Evolutionary conservation across 768 basidiomycete genomes (phyloP), one percentile per base, ranked within the genome.

Genomic region (Paxillus rubicundulus): DNA sequence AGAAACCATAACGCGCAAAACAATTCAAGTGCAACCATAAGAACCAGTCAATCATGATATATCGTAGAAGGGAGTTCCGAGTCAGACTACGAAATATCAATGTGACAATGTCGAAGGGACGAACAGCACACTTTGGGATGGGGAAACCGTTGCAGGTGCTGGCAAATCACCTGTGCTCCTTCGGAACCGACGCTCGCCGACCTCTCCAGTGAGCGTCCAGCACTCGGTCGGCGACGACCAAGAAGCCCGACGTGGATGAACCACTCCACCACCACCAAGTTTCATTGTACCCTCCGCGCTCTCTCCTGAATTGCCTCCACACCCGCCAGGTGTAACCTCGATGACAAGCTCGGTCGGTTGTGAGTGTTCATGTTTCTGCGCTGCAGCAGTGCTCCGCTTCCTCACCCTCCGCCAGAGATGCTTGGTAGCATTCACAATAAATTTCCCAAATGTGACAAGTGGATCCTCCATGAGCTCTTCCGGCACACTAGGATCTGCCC

Each of bases 101-200:
- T 18, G 6, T 24, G 24, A 2, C 24, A 24, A 9, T 24, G 21
- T 17, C 17, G 36, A 33, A 41, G 12, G 20, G 17, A 36, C 18
- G 24, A 45, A 18, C 13, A 34, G 48, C 45, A 46, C 18, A 24
- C 27, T 14, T 45, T 46, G 28, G 16, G n/a, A 24, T 20, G 32
- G 45, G 20, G 44, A 33, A 10, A 89, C n/a, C 41, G 18, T 89
- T 89, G 88, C 88, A 39, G 50, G 13, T 7, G 34, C 28, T 5
- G 58, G 38, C 45, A 61, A 20, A 45, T 60, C 68, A 6, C 59
- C 58, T 2, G 68, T 66, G 12, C 55, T 71, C 40, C 45, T 68
- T 41, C 69, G 62, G 40, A 46, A 17, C 10, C 30, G 50, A 37
- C 36, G 43, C 24, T 45, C 53, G 16, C 27, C 18, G 41, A 44